phyloP scores from a whole-genome alignment of 345 rosid species.

The Bruguiera sexangula region DNA sequence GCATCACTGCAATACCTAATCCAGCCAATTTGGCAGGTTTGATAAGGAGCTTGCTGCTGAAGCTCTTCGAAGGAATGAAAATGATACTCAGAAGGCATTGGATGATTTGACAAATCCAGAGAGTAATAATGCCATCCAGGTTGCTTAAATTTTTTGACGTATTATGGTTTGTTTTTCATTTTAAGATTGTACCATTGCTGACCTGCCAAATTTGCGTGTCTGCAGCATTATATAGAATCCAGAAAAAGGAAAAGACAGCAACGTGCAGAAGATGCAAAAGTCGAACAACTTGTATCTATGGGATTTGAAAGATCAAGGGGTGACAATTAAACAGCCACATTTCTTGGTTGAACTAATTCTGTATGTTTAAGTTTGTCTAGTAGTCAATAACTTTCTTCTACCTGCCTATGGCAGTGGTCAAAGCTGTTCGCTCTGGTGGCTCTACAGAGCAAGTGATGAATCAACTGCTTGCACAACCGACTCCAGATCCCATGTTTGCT shows the following conservation, averaged over 20 bases:
- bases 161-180: not conserved
- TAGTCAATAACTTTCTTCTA: constrained; percentile 13
- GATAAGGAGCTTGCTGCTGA: constrained; percentile 84
- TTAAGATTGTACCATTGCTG: not conserved
- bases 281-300: constrained; percentile 73
- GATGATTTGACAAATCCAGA: constrained; percentile 83
- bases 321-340: constrained; percentile 16
- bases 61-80: constrained; percentile 85
- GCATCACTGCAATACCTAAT: not conserved
- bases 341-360: not conserved
- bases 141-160: constrained; percentile 11
- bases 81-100: constrained; percentile 71
- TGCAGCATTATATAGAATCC: constrained; percentile 61
- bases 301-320: constrained; percentile 86
- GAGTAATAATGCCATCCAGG: constrained; percentile 65
- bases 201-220: constrained; percentile 12
- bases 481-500: constrained; percentile 17
- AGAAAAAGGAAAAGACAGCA: constrained; percentile 63
- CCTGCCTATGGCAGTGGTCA: constrained; percentile 40
- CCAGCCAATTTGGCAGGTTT: constrained; percentile 50
- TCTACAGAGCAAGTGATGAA: constrained; percentile 47
- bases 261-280: constrained; percentile 26
- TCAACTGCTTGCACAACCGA: constrained; percentile 40
- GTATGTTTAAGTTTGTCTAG: not conserved
- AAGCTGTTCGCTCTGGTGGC: constrained; percentile 53